These are phyloP conservation scores for Podaxis mareebaensis DNA, from an alignment of 768 basidiomycete genomes.

Conservation along the genomic window DNA sequence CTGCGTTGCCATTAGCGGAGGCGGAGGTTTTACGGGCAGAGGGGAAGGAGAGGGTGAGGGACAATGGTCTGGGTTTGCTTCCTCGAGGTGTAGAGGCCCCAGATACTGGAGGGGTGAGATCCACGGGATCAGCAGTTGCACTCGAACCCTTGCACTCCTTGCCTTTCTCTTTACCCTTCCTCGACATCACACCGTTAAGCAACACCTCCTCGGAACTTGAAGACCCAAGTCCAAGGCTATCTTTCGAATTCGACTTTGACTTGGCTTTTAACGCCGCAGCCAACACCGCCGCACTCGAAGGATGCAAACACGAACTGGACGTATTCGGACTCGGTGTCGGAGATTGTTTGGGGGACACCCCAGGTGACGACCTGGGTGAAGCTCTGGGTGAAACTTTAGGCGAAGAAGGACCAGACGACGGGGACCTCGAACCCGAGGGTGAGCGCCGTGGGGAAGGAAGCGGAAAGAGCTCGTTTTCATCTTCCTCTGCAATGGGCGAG, in stretches of 20 bases:
- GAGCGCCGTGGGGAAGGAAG: constrained; percentile 59
- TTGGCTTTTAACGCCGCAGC: constrained; percentile 20
- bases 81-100: not conserved
- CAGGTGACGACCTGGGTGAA: constrained; percentile 20
- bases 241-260: constrained; percentile 21
- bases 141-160: no score
- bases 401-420: constrained; percentile 5
- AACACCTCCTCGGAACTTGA: constrained; percentile 7
- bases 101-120: not conserved
- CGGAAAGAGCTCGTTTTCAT: constrained; percentile 55
- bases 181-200: not conserved
- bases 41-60: not conserved
- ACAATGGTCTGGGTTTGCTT: not conserved
- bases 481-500: constrained; percentile 53
- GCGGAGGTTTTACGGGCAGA: not conserved
- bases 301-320: constrained; percentile 27
- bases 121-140: no score
- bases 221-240: constrained; percentile 17
- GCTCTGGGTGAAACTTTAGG: constrained; percentile 21
- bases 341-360: constrained; percentile 22
- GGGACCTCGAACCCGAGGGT: not conserved
- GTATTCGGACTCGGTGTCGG: constrained; percentile 37
- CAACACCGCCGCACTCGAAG: constrained; percentile 7
- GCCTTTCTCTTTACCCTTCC: not conserved
- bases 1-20: not conserved